Base-by-base conservation (phyloP, 306 rosid genomes). In the Boehmeria nivea region DNA sequence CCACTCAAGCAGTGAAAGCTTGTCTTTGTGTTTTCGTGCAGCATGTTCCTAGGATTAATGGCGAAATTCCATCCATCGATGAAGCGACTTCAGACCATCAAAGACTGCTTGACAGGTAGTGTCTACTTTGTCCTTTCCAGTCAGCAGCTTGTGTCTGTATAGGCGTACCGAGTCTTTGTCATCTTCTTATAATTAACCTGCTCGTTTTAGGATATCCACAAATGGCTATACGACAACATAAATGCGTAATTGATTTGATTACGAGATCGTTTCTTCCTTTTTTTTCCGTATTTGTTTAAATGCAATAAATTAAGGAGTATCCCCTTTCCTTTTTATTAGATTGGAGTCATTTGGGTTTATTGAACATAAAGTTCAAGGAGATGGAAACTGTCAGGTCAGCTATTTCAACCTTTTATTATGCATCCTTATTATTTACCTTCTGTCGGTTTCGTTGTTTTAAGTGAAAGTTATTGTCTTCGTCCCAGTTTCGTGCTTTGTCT, bases 1-100 rank as follows among this genome's bases (percentile, higher is more conserved):
- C 18, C 31, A 36, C 14, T 38, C 36, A 20, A 61, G 21, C n/a
- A 21, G 49, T 49, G 31, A 22, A 51, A 49, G 13, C 2, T 61
- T 56, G 28, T 38, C 31, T 16, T 34, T 54, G 50, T 51, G 14
- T 57, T 38, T 63, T 68, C 2, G 65, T 60, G 68, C 75, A 89
- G 97, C 97, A 86, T 66, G 76, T 86, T 76, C 97, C 97, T 17
- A 83, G 78, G 71, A 89, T 83, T 48, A 89, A 86, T 48, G 97
- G 97, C 43, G 95, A 86, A 63, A 83, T 89, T 81, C 97, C 97
- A 47, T 86, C 97, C 23, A 59, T 57, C 62, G 97, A 89, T 54
- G 94, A 81, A 81, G 97, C 82, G 36, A 82, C 87, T 61, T 83
- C 97, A 20, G 95, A 89, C 76, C 95, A 89, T 77, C 89, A 89